Evolutionary conservation across 805 yeast genomes (phyloP), one percentile per base, ranked within the genome.

Genomic region (Cyberlindnera maclurae): DNA sequence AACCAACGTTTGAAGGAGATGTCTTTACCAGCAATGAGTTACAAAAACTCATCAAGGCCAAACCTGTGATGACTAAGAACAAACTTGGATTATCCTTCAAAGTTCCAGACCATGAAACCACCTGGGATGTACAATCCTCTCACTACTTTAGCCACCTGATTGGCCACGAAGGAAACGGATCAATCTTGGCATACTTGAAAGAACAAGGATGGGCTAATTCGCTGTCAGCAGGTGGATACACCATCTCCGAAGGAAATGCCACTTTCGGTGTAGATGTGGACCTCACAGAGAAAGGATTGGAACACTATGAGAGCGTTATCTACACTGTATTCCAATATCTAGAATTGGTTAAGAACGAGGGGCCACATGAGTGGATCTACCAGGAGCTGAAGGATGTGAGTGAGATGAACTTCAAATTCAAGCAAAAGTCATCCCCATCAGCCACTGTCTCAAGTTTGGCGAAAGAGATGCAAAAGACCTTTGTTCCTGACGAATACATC

Each of bases 151-250:
- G 89, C 15, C 97, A 93, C 58, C 66, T 93, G 38, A 64, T 90
- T 34, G 97, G 97, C 30, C 97, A 90, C 59, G 98, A 90, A 63
- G 84, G 93, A 34, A 70, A 79, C 35, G 97, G 97, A 2, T 87
- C 96, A 2, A 58, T 90, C 15, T 67, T 87, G 27, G 73, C 79
- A 40, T 71, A 69, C 46, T 71, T 90, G 47, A 90, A 87, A 61
- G 57, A 63, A 26, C 65, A 72, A 46, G 83, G 89, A 12, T 84
- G 89, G 87, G 95, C 90, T 6, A 82, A 75, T 48, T 80, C 75
- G 13, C 68, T 90, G 37, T 75, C 87, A 28, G 77, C 88, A 26
- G 96, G 96, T 8, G 70, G 75, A 30, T 70, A 76, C 47, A 71
- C 74, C 27, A 70, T 81, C 8, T 79, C 88, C 18, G 68, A 76